A percentile compares a stretch with the other conserved stretches of the same genome.
These are phyloP conservation scores for Epichloe sp. DNA, from an alignment of 2,329 filamentous ascomycete genomes.

Conservation along the genomic window DNA sequence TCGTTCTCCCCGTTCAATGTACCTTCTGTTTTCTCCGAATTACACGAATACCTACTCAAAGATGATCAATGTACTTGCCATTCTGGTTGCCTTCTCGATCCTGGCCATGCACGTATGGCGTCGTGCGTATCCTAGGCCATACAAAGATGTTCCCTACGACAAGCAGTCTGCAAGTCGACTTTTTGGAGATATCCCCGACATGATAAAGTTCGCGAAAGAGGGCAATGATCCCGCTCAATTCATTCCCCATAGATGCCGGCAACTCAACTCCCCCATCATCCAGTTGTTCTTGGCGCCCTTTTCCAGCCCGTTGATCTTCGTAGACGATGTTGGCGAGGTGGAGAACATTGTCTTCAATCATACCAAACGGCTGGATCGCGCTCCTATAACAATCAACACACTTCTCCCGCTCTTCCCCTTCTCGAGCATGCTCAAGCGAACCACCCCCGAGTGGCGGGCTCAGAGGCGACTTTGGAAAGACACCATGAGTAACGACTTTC, in stretches of 20 bases:
- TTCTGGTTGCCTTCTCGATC: neutral
- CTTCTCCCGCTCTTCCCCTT: slow-evolving; percentile 19
- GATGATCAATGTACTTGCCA: neutral
- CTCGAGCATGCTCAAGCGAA: slow-evolving; percentile 20
- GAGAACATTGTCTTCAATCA: slow-evolving; percentile 30
- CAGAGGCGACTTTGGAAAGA: slow-evolving; percentile 23
- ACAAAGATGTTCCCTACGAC: slow-evolving; percentile 4
- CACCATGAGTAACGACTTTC: slow-evolving; percentile 23
- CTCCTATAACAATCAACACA: slow-evolving; percentile 18
- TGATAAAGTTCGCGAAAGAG: neutral
- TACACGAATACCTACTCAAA: neutral
- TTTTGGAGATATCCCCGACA: slow-evolving; percentile 5
- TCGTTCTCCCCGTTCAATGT: too few relatives aligned
- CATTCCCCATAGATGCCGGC: neutral
- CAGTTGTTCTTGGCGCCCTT: slow-evolving; percentile 27
- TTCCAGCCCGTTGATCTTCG: slow-evolving; percentile 25
- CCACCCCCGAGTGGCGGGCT: slow-evolving; percentile 18
- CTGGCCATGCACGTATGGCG: neutral
- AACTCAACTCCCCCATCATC: slow-evolving; percentile 1
- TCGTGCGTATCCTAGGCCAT: slow-evolving; percentile 1
- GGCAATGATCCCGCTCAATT: neutral
- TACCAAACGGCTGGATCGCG: slow-evolving; percentile 30
- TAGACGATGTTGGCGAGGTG: slow-evolving; percentile 25
- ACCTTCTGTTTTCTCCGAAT: too few relatives aligned
- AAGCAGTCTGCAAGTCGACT: slow-evolving; percentile 1